Base-by-base conservation (phyloP, 306 rosid species). In the Amphicarpaea edgeworthii region DNA sequence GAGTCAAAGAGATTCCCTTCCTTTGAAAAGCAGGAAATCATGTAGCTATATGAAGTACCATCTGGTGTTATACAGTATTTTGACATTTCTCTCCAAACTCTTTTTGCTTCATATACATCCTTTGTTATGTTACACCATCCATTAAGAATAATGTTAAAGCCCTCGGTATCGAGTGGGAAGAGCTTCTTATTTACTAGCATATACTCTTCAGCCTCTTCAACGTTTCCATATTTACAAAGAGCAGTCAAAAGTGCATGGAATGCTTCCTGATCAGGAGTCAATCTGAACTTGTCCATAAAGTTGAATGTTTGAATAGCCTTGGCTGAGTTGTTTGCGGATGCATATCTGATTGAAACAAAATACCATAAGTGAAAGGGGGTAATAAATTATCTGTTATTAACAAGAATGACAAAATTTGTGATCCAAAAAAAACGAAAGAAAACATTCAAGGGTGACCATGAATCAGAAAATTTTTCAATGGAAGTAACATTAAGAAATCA, bases 51-150 rank as follows among this genome's bases (percentile, higher is more conserved):
- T 67, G 97, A 90, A 85, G 89, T 82, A 73, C 86, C 89, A 83
- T 92, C 87, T 1, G 97, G 97, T 42, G 82, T 79, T 34, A 91
- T 66, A 46, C 97, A 94, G 76, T 73, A 73, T 65, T 79, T 88
- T 0, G 87, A 87, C 94, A 94, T 92, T 83, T 94, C 97, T 80
- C 96, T 88, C 97, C 98, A 92, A 79, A 94, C 83, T 83, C 97
- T 84, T 81, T 94, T 94, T 55, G 96, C 96, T 85, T 90, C 92
- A 73, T 47, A 72, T 26, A 88, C 81, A 68, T 91, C 93, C 10
- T 72, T 79, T 15, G 87, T 75, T 61, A 90, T 80, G 78, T 87
- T 92, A 83, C 98, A 90, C 97, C 97, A 88, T 37, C 90, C 98
- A 67, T 87, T 85, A 6, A 94, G 96, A 86, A 94, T 88, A 73